These are phyloP conservation scores for Yamadazyma pseudoaaseri DNA, from an alignment of 1,139 yeast species.

Conservation along the genomic window DNA sequence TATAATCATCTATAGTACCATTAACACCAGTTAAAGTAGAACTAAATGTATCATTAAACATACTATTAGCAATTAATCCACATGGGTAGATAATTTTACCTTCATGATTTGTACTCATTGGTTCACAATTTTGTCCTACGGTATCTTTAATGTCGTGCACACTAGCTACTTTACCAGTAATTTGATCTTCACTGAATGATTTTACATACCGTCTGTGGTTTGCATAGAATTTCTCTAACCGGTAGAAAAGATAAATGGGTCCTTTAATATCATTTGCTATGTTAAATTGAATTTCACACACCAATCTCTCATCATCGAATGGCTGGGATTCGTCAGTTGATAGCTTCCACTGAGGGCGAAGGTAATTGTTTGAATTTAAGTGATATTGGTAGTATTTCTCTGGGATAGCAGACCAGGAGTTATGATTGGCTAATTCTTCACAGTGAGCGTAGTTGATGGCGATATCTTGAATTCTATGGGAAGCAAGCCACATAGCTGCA, in stretches of 20 bases:
- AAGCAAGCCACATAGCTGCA: constrained; percentile 83
- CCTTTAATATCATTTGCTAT: constrained; percentile 73
- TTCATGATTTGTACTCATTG: constrained; percentile 57
- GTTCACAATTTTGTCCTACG: constrained; percentile 85
- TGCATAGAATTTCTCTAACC: constrained; percentile 80
- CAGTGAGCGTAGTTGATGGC: constrained; percentile 82
- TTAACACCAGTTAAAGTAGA: constrained; percentile 41
- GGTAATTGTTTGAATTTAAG: constrained; percentile 37
- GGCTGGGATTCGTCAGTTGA: constrained; percentile 46
- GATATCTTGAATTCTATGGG: constrained; percentile 74
- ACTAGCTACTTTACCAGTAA: constrained; percentile 71
- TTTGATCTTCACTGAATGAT: constrained; percentile 87
- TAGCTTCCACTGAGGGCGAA: constrained; percentile 56
- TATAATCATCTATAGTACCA: constrained; percentile 41
- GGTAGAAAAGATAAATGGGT: constrained; percentile 78
- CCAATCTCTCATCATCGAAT: constrained; percentile 55
- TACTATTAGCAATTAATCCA: constrained; percentile 75
- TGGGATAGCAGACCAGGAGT: constrained; percentile 62
- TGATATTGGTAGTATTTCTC: constrained; percentile 49
- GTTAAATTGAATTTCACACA: constrained; percentile 77
- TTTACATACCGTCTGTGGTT: constrained; percentile 93
- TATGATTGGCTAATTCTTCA: constrained; percentile 52
- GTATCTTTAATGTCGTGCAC: constrained; percentile 57
- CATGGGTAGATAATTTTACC: constrained; percentile 69
- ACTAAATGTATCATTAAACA: constrained; percentile 66